Evolutionary conservation across 2,329 filamentous ascomycete genomes (phyloP), one percentile per base, ranked within the genome.

Genomic region (Penicillium sp.): DNA sequence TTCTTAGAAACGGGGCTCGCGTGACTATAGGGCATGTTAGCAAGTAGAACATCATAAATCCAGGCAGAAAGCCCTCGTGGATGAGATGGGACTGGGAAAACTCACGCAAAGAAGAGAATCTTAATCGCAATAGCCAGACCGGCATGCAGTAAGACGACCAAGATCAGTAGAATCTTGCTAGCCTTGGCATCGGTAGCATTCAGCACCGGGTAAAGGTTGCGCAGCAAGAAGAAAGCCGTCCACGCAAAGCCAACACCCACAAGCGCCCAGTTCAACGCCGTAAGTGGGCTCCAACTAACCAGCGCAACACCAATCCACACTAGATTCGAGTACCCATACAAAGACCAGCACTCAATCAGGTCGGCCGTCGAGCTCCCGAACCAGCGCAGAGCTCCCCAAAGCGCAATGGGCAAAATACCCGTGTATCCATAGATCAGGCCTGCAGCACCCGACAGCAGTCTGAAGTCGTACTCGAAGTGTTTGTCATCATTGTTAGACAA

Each of bases 341-440:
- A 81, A 58, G 92, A 90, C 87, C 91, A 93, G 80, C 92, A 96
- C 80, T 99, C 95, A 64, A 99, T 84, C 58, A 99, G 80, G 76
- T 96, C 96, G 61, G 93, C 93, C 55, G 87, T 90, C 73, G 96
- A 92, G 75, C 91, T 95, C 56, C 93, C 93, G 76, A 96, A 98
- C 88, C 96, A 99, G 68, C 90, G 91, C 63, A 99, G 81, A 63
- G 90, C 89, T 21, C 88, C 89, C 87, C 93, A 99, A 31, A 99
- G 84, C 10, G 82, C 87, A 61, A 96, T 80, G 3, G 95, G 95
- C 55, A 99, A 86, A 61, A 96, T 81, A 60, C 89, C 84, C 1
- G 95, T 98, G 76, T 99, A 99, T 56, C 95, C 95, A 76, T 99
- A 99, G 62, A 99, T 85, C 66, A 99, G 80, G 5, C 95, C 95